These are phyloP conservation scores for Kernera saxatilis DNA, from an alignment of 345 rosid species.

Conservation along the genomic window DNA sequence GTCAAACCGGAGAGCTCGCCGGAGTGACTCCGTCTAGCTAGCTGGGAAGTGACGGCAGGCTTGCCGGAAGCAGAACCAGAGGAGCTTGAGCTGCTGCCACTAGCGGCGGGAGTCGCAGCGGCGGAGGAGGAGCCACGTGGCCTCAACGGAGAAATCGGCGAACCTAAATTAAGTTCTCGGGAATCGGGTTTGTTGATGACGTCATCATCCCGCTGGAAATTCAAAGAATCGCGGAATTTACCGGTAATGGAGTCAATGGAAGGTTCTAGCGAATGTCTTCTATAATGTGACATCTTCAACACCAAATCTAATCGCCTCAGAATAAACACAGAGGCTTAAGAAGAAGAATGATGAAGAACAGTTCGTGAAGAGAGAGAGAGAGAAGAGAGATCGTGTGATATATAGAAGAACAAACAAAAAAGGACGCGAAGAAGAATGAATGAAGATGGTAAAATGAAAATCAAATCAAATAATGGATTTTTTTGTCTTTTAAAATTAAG, in stretches of 20 bases:
- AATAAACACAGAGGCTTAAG: not conserved
- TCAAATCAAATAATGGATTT: no score
- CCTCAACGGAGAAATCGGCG: constrained; percentile 69
- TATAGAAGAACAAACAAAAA: constrained; percentile 1
- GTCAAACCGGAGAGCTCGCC: constrained; percentile 49
- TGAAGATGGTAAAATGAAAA: not conserved
- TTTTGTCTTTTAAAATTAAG: not conserved
- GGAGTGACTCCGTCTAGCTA: constrained; percentile 40
- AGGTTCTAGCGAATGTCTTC: constrained; percentile 34
- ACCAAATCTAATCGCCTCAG: not conserved
- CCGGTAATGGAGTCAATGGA: constrained; percentile 39
- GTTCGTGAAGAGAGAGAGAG: not conserved
- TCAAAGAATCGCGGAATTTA: constrained; percentile 47
- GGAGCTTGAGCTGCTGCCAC: constrained; percentile 34
- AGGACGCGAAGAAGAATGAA: constrained; percentile 11
- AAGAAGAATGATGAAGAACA: constrained; percentile 6
- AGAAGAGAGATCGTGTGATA: constrained; percentile 57
- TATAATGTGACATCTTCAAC: constrained; percentile 46
- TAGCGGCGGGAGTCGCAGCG: constrained; percentile 17
- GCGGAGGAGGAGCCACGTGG: constrained; percentile 35
- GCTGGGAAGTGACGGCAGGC: constrained; percentile 27
- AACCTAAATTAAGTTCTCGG: constrained; percentile 76
- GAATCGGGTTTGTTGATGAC: constrained; percentile 77
- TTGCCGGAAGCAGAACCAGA: constrained; percentile 34
- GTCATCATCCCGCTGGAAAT: constrained; percentile 28